phyloP scores from a whole-genome alignment of 2,329 filamentous ascomycete species.

The Sphaerulina musiva region DNA sequence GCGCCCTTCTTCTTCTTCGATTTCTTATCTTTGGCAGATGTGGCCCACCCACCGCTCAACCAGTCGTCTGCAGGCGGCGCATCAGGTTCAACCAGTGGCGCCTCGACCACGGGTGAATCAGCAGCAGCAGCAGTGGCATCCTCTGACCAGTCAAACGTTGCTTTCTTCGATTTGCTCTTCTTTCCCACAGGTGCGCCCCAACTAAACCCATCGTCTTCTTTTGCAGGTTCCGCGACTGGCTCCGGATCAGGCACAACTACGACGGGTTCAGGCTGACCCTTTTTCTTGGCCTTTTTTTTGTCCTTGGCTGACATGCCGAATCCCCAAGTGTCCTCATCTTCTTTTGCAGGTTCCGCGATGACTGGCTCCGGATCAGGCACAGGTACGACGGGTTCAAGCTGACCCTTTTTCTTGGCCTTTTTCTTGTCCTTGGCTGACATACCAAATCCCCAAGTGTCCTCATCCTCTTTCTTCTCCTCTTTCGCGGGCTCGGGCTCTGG shows the following conservation, averaged over 20 bases:
- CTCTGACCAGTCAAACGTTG: constrained; percentile 32
- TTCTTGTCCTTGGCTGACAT: constrained; percentile 42
- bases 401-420: constrained; percentile 46
- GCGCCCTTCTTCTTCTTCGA: constrained; percentile 44
- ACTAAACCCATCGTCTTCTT: constrained; percentile 10
- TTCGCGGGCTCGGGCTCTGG: constrained; percentile 35
- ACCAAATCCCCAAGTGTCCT: constrained; percentile 32
- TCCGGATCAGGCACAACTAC: constrained; percentile 17
- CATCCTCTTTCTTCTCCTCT: constrained; percentile 35
- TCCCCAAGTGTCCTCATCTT: not conserved
- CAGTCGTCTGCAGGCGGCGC: constrained; percentile 41
- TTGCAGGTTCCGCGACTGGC: constrained; percentile 19
- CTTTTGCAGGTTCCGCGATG: constrained; percentile 19
- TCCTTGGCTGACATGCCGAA: constrained; percentile 35
- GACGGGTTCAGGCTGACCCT: constrained; percentile 34
- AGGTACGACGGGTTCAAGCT: constrained; percentile 21
- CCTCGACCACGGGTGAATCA: constrained; percentile 17
- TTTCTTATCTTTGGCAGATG: constrained; percentile 33
- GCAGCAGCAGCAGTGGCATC: constrained; percentile 15
- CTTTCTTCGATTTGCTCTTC: constrained; percentile 36
- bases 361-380: constrained; percentile 19
- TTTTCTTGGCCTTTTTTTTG: constrained; percentile 46
- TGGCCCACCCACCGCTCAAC: constrained; percentile 49
- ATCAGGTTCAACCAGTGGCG: constrained; percentile 33
- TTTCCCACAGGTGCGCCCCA: constrained; percentile 25